A percentile compares a stretch with the other conserved stretches of the same genome.
These are phyloP conservation scores for Lichtheimia ramosa DNA, from an alignment of 371 early-diverging fungal genomes.

Conservation along the genomic window DNA sequence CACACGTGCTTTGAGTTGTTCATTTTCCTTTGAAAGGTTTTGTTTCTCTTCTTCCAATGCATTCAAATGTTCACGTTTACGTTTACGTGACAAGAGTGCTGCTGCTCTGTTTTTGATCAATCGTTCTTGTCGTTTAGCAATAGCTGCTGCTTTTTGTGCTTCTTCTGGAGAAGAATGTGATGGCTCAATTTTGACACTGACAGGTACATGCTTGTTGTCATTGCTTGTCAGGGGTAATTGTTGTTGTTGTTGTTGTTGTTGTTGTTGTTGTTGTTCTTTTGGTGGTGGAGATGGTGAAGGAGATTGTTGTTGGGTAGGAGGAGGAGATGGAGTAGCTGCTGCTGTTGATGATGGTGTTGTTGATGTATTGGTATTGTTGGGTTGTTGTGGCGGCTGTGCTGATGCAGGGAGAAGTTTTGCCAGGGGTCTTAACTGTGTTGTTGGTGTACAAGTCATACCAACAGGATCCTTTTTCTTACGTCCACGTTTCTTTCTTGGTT, in stretches of 20 bases:
- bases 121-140: conserved; percentile 80
- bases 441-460: conserved; percentile 32
- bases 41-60: conserved; percentile 59
- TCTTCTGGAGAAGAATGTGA: conserved; percentile 9
- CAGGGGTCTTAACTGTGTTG: conserved; percentile 8
- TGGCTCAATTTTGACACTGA: conserved; percentile 12
- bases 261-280: conserved; percentile 19
- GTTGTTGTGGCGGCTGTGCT: not conserved
- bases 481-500: conserved; percentile 44
- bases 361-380: not conserved
- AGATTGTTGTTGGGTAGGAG: conserved; percentile 12
- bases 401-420: not conserved
- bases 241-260: conserved; percentile 6
- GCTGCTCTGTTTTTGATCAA: conserved; percentile 92
- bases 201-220: conserved; percentile 5
- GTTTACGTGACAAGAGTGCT: conserved; percentile 83
- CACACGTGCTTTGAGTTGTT: conserved; percentile 52
- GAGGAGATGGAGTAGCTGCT: not conserved
- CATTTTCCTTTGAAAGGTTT: conserved; percentile 15
- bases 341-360: not conserved
- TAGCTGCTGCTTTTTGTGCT: conserved; percentile 33
- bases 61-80: conserved; percentile 83
- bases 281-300: conserved; percentile 4
- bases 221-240: not conserved
- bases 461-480: conserved; percentile 39